A percentile compares a stretch with the other conserved stretches of the same genome.
Conservation (phyloP, 495 filamentous ascomycete genomes). For the Hyaloscypha bicolor region DNA sequence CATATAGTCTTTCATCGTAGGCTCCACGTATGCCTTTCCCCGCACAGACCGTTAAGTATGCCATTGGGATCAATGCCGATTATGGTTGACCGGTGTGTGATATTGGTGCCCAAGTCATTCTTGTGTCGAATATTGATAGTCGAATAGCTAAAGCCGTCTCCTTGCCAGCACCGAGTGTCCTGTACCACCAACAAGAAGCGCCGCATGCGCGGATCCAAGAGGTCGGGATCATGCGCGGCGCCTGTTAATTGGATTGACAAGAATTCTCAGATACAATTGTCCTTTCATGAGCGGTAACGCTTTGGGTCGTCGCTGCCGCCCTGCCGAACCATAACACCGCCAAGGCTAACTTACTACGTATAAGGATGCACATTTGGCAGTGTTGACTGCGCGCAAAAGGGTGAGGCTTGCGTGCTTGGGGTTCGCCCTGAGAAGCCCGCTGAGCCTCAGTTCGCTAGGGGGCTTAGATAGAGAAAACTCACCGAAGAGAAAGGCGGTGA, state of each 20-base stretch:
- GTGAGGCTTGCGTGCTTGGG: background rate
- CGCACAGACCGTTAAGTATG: background rate
- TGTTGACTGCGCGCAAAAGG: background rate
- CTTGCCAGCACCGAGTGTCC: background rate
- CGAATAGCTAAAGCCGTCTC: background rate
- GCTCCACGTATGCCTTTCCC: background rate
- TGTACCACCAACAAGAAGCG: background rate
- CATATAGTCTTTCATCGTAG: background rate
- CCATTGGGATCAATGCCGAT: background rate
- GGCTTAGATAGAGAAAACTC: background rate
- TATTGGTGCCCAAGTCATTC: constrained; percentile 1
- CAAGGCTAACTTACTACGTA: background rate
- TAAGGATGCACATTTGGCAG: background rate
- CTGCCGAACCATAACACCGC: background rate
- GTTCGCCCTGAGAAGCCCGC: background rate
- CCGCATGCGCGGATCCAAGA: background rate
- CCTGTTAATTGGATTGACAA: background rate
- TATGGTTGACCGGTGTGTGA: background rate
- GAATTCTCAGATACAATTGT: background rate
- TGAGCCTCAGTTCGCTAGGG: background rate
- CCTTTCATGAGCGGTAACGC: background rate
- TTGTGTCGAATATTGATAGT: background rate
- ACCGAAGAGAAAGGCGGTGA: background rate
- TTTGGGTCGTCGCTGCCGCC: background rate
- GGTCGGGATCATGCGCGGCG: background rate